Percentiles rank a stretch among this genome's conserved stretches.
phyloP scores from a whole-genome alignment of 1,284 basidiomycete genomes.

The Microbotryum scabiosae region DNA sequence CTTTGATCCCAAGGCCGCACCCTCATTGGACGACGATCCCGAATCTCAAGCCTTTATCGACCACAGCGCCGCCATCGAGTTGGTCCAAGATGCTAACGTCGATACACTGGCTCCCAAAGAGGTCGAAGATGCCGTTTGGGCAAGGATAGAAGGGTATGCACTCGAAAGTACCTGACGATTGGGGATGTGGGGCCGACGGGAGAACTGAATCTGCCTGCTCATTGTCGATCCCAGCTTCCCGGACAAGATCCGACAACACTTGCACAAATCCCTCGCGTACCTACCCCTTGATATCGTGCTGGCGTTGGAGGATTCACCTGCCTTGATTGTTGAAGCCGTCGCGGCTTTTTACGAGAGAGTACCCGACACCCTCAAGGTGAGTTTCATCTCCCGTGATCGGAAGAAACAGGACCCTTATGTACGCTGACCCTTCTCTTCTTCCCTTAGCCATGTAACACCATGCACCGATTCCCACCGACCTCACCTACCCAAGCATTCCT shows the following conservation, averaged over 20 bases:
- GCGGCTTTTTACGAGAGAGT: constrained; percentile 91
- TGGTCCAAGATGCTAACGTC: constrained; percentile 51
- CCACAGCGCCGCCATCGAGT: constrained; percentile 55
- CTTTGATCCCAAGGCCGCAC: constrained; percentile 47
- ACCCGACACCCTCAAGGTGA: constrained; percentile 71
- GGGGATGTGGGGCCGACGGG: neutral
- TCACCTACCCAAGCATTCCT: constrained; percentile 6
- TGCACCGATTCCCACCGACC: constrained; percentile 72
- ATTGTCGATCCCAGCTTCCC: constrained; percentile 51
- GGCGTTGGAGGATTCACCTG: constrained; percentile 56
- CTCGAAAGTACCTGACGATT: neutral
- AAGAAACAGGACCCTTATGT: too few relatives aligned
- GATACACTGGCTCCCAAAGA: constrained; percentile 53
- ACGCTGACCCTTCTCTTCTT: neutral
- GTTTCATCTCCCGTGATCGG: constrained; percentile 32
- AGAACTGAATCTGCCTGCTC: neutral
- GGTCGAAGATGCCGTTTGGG: constrained; percentile 57
- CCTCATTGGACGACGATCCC: constrained; percentile 35
- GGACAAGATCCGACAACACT: constrained; percentile 54
- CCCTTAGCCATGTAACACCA: constrained; percentile 67
- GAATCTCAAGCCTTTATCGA: constrained; percentile 46
- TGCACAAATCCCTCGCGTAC: constrained; percentile 70
- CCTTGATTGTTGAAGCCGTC: constrained; percentile 71
- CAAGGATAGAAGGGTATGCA: constrained; percentile 55
- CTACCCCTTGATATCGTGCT: constrained; percentile 69